Percentiles rank a stretch among this genome's conserved stretches.
Evolutionary conservation across 2,329 filamentous ascomycete genomes (phyloP).

Genomic region (Aureobasidium lini): DNA sequence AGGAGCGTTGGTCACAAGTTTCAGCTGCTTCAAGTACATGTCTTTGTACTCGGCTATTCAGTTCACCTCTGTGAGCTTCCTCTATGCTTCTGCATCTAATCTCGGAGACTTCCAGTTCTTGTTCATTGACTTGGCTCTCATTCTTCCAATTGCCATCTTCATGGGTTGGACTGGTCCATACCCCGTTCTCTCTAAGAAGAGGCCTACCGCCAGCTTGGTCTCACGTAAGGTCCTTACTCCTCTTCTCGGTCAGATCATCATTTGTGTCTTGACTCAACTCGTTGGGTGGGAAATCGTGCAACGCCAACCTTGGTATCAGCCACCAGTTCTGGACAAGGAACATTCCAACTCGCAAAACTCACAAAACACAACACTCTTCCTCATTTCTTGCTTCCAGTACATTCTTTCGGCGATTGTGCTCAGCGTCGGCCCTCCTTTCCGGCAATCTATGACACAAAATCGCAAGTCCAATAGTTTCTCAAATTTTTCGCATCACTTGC

Average conservation of each 20-base stretch:
- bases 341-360: slow-evolving; percentile 85
- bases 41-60: slow-evolving; percentile 98
- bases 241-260: slow-evolving; percentile 75
- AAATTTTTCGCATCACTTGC: slow-evolving; percentile 14
- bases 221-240: slow-evolving; percentile 87
- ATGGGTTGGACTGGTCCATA: slow-evolving; percentile 96
- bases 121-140: slow-evolving; percentile 87
- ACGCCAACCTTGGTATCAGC: slow-evolving; percentile 76
- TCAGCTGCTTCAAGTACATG: slow-evolving; percentile 99
- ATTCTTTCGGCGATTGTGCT: slow-evolving; percentile 83
- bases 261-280: slow-evolving; percentile 72
- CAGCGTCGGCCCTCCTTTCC: slow-evolving; percentile 84
- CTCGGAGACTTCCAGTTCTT: slow-evolving; percentile 97
- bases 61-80: slow-evolving; percentile 92
- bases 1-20: slow-evolving; percentile 92
- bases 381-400: slow-evolving; percentile 90
- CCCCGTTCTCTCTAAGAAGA: slow-evolving; percentile 67
- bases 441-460: slow-evolving; percentile 72
- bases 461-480: slow-evolving; percentile 44
- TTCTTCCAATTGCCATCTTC: slow-evolving; percentile 92
- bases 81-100: slow-evolving; percentile 90
- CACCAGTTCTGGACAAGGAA: slow-evolving; percentile 67
- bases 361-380: slow-evolving; percentile 85
- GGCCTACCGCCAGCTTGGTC: slow-evolving; percentile 86
- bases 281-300: slow-evolving; percentile 67